phyloP scores from a whole-genome alignment of 306 rosid genomes.

The Acacia crassicarpa region DNA sequence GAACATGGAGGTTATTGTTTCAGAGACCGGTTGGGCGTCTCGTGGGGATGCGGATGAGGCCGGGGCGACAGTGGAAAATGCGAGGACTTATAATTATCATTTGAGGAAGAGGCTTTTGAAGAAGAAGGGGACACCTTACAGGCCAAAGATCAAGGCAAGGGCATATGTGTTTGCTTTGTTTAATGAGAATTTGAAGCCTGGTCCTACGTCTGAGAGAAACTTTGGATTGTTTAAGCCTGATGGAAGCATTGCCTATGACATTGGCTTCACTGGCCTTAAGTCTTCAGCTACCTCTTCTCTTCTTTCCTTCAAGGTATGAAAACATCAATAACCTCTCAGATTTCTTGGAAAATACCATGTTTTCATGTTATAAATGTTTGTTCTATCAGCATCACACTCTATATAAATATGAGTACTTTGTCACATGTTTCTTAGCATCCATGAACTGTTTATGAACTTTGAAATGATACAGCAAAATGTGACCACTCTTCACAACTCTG shows the following conservation, averaged over 20 bases:
- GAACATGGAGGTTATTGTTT: slow-evolving; percentile 76
- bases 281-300: slow-evolving; percentile 73
- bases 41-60: slow-evolving; percentile 70
- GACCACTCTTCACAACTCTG: background rate
- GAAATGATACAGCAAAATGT: background rate
- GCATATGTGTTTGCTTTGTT: slow-evolving; percentile 90
- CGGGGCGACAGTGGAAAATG: slow-evolving; percentile 61
- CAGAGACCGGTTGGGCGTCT: slow-evolving; percentile 97
- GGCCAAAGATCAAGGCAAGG: slow-evolving; percentile 61
- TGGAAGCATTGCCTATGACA: slow-evolving; percentile 86
- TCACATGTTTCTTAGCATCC: background rate
- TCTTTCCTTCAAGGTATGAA: slow-evolving; percentile 67
- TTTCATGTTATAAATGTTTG: background rate
- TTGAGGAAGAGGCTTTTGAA: slow-evolving; percentile 59
- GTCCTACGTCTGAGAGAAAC: slow-evolving; percentile 91
- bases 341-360: background rate
- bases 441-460: no score
- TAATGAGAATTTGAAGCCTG: slow-evolving; percentile 86
- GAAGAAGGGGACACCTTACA: slow-evolving; percentile 86
- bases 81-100: slow-evolving; percentile 66
- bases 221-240: slow-evolving; percentile 90
- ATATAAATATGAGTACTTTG: background rate
- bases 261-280: slow-evolving; percentile 81
- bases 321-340: background rate
- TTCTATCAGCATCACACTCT: background rate